Conservation (phyloP, 2,329 filamentous ascomycete species). For the Pyrenochaeta sp. region DNA sequence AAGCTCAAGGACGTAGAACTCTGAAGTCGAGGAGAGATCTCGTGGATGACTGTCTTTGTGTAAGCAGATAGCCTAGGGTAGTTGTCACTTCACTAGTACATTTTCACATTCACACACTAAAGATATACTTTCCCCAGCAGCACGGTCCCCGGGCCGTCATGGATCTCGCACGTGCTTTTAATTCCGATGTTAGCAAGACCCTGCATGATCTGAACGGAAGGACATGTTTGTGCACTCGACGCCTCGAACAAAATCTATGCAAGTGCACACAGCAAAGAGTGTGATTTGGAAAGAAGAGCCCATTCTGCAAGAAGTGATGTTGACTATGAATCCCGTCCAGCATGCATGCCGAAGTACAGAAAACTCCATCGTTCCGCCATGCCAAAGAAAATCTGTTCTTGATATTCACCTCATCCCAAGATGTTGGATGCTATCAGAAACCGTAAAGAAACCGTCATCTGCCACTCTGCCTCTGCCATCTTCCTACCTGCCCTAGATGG, state of each 20-base stretch:
- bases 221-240: not conserved
- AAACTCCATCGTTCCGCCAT: slow-evolving; percentile 41
- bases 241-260: not conserved
- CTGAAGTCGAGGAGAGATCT: too few species aligned
- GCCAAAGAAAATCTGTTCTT: slow-evolving; percentile 32
- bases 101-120: too few species aligned
- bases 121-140: too few species aligned
- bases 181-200: too few species aligned
- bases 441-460: slow-evolving; percentile 32
- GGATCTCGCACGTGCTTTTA: too few species aligned
- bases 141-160: too few species aligned
- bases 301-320: slow-evolving; percentile 40
- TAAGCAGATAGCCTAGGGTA: too few species aligned
- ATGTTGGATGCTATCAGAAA: slow-evolving; percentile 32
- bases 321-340: slow-evolving; percentile 42
- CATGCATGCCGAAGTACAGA: slow-evolving; percentile 35
- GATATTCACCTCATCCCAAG: slow-evolving; percentile 26
- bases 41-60: too few species aligned
- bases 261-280: not conserved
- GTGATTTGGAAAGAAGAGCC: slow-evolving; percentile 17
- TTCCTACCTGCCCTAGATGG: slow-evolving; percentile 68
- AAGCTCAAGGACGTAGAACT: too few species aligned
- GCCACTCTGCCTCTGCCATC: slow-evolving; percentile 19
- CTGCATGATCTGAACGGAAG: too few species aligned
- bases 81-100: too few species aligned